Percentiles rank a stretch among this genome's conserved stretches.
These are phyloP conservation scores for Blastobotrys muscicola DNA, from an alignment of 805 yeast genomes.

Conservation along the genomic window DNA sequence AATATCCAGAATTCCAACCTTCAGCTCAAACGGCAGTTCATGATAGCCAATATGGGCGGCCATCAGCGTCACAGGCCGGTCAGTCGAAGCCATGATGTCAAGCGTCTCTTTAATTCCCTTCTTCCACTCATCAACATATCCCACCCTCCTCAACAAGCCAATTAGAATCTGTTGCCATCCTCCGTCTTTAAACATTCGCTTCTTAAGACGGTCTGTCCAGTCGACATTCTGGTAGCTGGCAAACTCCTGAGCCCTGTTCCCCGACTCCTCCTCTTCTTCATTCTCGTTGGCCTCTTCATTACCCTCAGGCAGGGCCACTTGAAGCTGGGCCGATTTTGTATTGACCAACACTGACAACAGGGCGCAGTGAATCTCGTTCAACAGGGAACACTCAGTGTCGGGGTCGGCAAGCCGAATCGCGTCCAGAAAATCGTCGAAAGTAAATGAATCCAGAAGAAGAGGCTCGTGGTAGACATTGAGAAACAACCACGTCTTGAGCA, in stretches of 20 bases:
- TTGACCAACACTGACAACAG: conserved; percentile 47
- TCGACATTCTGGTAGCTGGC: conserved; percentile 17
- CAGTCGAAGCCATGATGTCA: conserved; percentile 45
- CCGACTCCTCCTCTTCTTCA: conserved; percentile 24
- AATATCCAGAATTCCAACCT: conserved; percentile 50
- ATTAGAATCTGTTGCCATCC: conserved; percentile 73
- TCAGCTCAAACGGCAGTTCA: conserved; percentile 41
- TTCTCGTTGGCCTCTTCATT: conserved; percentile 9
- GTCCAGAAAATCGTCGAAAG: conserved; percentile 68
- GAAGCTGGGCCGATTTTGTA: conserved; percentile 32
- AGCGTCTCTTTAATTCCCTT: conserved; percentile 43
- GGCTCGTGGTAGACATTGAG: conserved; percentile 60
- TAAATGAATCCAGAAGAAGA: conserved; percentile 56
- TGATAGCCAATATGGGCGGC: conserved; percentile 49
- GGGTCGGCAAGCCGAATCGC: conserved; percentile 43
- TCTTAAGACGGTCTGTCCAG: conserved; percentile 74
- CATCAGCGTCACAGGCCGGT: conserved; percentile 37
- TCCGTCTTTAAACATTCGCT: conserved; percentile 71
- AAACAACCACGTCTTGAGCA: conserved; percentile 64
- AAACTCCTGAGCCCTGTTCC: conserved; percentile 11
- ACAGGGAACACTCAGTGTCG: conserved; percentile 39
- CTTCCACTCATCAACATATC: conserved; percentile 46
- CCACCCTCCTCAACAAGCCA: conserved; percentile 58
- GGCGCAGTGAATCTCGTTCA: conserved; percentile 64
- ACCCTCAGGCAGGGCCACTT: conserved; percentile 26